phyloP scores from a whole-genome alignment of 768 basidiomycete species.

The Mycena pura region DNA sequence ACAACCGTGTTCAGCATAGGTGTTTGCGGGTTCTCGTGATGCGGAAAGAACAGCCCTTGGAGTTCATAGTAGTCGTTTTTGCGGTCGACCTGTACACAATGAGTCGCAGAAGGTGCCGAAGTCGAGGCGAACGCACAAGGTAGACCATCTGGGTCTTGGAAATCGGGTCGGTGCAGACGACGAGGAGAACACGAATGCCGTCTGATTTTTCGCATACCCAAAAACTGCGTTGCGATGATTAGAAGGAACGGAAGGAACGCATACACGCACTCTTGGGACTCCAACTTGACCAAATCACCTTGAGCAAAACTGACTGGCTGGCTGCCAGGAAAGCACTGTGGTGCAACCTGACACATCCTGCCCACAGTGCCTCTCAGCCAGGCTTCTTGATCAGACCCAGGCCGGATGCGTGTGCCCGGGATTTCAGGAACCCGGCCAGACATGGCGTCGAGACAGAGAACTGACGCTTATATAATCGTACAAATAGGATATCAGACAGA shows the following conservation, averaged over 20 bases:
- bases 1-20: constrained; percentile 83
- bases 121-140: constrained; percentile 61
- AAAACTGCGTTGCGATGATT: constrained; percentile 59
- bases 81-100: constrained; percentile 80
- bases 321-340: constrained; percentile 91
- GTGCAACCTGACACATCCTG: constrained; percentile 65
- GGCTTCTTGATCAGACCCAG: constrained; percentile 62
- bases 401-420: constrained; percentile 65
- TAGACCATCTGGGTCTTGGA: constrained; percentile 67
- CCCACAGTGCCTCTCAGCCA: constrained; percentile 74
- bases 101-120: not conserved
- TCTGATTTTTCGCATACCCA: constrained; percentile 99
- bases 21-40: constrained; percentile 72
- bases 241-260: not conserved
- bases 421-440: constrained; percentile 73
- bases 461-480: constrained; percentile 4
- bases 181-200: constrained; percentile 87
- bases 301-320: constrained; percentile 92
- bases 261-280: constrained; percentile 76
- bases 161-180: constrained; percentile 67
- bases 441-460: constrained; percentile 47
- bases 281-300: constrained; percentile 75
- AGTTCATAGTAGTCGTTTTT: constrained; percentile 86
- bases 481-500: not conserved
- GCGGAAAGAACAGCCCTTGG: constrained; percentile 86